A percentile compares a stretch with the other conserved stretches of the same genome.
These are phyloP conservation scores for Phascolomyces articulosus DNA, from an alignment of 371 early-diverging fungal genomes.

Conservation along the genomic window DNA sequence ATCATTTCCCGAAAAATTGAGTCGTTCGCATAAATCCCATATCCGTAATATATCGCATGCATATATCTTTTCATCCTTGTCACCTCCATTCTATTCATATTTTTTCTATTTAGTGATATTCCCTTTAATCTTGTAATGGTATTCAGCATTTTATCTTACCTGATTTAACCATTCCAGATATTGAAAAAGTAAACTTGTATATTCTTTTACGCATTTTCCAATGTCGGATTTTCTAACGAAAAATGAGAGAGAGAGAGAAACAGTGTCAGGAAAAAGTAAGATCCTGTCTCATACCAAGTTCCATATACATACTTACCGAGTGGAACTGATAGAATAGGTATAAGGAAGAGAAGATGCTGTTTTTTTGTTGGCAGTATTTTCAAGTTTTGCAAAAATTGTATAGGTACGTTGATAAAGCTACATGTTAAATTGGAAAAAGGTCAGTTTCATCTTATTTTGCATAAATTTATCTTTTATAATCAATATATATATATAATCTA, in stretches of 20 bases:
- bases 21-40: slow-evolving; percentile 12
- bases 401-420: not conserved
- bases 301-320: too few species aligned
- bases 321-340: not conserved
- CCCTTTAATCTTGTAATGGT: too few species aligned
- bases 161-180: slow-evolving; percentile 3
- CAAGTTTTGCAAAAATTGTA: slow-evolving; percentile 1
- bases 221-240: not conserved
- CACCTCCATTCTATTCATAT: not conserved
- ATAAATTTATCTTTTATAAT: too few species aligned
- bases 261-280: too few species aligned
- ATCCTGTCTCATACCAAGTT: too few species aligned
- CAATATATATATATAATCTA: not conserved
- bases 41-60: slow-evolving; percentile 5
- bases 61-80: not conserved
- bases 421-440: too few species aligned
- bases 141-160: too few species aligned
- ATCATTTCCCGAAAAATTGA: slow-evolving; percentile 12
- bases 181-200: not conserved
- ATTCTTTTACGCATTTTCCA: not conserved
- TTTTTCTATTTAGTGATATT: too few species aligned
- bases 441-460: too few species aligned
- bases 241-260: too few species aligned
- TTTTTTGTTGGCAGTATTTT: not conserved
- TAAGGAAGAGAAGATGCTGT: not conserved